These are phyloP conservation scores for Athelia psychrophila DNA, from an alignment of 1,284 basidiomycete genomes.

Conservation along the genomic window DNA sequence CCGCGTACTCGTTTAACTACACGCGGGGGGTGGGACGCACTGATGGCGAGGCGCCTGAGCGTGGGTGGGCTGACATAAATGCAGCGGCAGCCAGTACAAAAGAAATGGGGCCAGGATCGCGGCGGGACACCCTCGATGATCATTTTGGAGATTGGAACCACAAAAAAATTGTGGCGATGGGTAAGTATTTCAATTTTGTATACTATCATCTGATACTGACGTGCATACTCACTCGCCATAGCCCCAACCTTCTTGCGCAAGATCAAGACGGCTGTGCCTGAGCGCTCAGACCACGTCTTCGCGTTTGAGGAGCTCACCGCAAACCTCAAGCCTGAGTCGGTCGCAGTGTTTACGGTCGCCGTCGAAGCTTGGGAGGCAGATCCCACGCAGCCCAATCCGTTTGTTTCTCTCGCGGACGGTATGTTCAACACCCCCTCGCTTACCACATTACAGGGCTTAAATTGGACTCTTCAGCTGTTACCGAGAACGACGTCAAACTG, in stretches of 20 bases:
- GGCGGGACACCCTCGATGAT: slow-evolving; percentile 12
- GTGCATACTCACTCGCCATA: slow-evolving; percentile 14
- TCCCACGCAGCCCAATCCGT: slow-evolving; percentile 14
- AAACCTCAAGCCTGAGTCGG: slow-evolving; percentile 3
- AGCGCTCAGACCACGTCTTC: slow-evolving; percentile 7
- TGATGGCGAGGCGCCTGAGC: slow-evolving; percentile 14
- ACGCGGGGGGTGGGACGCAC: slow-evolving; percentile 2
- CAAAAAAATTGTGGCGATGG: slow-evolving; percentile 6
- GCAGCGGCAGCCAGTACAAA: slow-evolving; percentile 6
- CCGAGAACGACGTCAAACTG: neutral
- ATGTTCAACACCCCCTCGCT: neutral
- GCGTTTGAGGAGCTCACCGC: slow-evolving; percentile 1
- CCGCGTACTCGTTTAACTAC: slow-evolving; percentile 10
- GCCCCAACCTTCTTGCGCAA: slow-evolving; percentile 2
- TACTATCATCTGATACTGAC: slow-evolving; percentile 13
- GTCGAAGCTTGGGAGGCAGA: slow-evolving; percentile 23
- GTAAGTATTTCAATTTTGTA: slow-evolving; percentile 3
- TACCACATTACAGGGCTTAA: neutral
- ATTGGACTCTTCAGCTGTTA: neutral
- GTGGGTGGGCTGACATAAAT: slow-evolving; percentile 10
- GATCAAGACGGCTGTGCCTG: neutral
- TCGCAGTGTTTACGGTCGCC: slow-evolving; percentile 13
- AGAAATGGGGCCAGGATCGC: slow-evolving; percentile 12
- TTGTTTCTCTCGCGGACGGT: slow-evolving; percentile 5
- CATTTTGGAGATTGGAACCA: slow-evolving; percentile 11